A percentile compares a stretch with the other conserved stretches of the same genome.
Conservation (phyloP, 169 alveolate genomes). For the Plasmodium fragile region DNA sequence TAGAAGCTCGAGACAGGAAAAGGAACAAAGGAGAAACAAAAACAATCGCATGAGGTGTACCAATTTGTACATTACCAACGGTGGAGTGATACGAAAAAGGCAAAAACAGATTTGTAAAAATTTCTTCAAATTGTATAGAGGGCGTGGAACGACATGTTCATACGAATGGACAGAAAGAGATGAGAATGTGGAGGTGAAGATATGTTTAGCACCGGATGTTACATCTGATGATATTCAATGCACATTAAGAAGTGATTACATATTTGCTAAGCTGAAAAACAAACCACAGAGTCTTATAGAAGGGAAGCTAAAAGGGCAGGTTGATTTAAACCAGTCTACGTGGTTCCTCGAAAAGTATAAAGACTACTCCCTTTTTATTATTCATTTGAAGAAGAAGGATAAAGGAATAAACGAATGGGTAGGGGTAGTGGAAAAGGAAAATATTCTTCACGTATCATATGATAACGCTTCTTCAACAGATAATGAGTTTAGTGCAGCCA, state of each 20-base stretch:
- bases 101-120: neutral
- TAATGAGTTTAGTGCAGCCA: neutral
- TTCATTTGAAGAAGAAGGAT: constrained; percentile 55
- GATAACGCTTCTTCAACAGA: constrained; percentile 20
- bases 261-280: constrained; percentile 49
- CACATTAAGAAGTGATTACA: constrained; percentile 24
- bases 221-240: constrained; percentile 48
- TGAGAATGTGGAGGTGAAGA: constrained; percentile 56
- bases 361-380: constrained; percentile 29
- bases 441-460: constrained; percentile 30
- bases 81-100: neutral
- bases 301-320: constrained; percentile 65
- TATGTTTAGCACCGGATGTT: constrained; percentile 33
- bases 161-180: constrained; percentile 69
- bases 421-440: constrained; percentile 72
- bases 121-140: constrained; percentile 1
- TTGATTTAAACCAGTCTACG: constrained; percentile 44
- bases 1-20: neutral
- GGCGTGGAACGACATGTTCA: constrained; percentile 60
- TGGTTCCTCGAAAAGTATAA: constrained; percentile 62
- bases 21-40: neutral
- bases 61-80: neutral
- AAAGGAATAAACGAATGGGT: constrained; percentile 77
- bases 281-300: constrained; percentile 62
- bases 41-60: neutral